Base-by-base conservation (phyloP, 2,329 filamentous ascomycete genomes). In the Cladosporium sp. region DNA sequence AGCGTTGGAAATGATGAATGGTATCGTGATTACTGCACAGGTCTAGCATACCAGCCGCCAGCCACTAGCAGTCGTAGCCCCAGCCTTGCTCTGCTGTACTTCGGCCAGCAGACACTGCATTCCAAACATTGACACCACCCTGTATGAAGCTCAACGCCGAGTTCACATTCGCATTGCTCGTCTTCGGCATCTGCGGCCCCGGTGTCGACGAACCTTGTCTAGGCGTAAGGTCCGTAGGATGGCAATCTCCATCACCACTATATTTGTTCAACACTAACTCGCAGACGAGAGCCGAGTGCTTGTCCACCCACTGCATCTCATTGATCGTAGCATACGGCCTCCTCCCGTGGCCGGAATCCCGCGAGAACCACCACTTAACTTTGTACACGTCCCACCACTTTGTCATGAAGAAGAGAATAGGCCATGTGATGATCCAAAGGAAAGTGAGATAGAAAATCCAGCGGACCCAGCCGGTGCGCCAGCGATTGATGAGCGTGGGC, bases 371-470 rank as follows among this genome's bases (percentile, higher is more conserved):
- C 88, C 89, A 93, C 37, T 88, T 81, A 0, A 85, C 88, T 90
- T 55, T 87, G 81, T 6, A 85, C 2, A 91, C 87, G 68, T 89
- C 84, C 78, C 88, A 93, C 58, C 85, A 82, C 73, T 85, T 87
- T 1, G 90, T 93, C 21, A 84, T 78, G 73, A 91, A 83, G 77
- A 86, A 88, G 14, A 93, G 81, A 65, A 85, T 84, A 0, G 90
- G 90, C 90, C 90, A 93, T 3, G 85, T 80, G 70, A 93, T 81
- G 65, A 93, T 72, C 83, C 90, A 90, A 14, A 90, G 76, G 67
- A 92, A 86, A 0, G 87, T 87, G 6, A 91, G 75, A 73, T 86
- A 87, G 78, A 88, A 91, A 11, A 91, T 53, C 81, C 86, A 85
- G 50, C 84, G 80, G 53, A 92, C 80, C 87, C 88, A 91, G 7